Conservation (phyloP, 495 filamentous ascomycete genomes). For the Sordaria brevicollis region DNA sequence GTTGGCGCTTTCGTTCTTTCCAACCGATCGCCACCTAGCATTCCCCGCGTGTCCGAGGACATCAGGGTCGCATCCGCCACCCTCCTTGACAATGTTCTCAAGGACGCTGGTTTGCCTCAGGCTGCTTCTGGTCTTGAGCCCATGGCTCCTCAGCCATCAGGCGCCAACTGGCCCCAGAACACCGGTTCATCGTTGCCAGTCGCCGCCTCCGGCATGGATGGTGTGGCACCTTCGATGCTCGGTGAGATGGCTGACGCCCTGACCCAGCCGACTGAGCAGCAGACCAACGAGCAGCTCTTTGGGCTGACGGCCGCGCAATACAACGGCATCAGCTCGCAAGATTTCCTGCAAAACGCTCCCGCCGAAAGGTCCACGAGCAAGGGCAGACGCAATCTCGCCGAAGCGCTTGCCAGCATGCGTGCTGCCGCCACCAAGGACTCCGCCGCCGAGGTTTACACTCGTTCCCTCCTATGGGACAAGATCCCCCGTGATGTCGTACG, state of each 20-base stretch:
- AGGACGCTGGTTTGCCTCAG: constrained; percentile 57
- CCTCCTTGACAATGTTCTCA: constrained; percentile 79
- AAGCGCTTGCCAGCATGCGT: constrained; percentile 73
- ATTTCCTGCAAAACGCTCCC: constrained; percentile 46
- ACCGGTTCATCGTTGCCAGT: constrained; percentile 37
- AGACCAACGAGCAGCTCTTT: constrained; percentile 85
- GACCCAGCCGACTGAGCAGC: constrained; percentile 67
- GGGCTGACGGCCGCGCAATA: constrained; percentile 79
- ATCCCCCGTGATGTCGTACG: constrained; percentile 85
- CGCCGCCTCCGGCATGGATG: constrained; percentile 40
- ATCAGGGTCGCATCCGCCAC: constrained; percentile 85
- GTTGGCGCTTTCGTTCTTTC: constrained; percentile 95
- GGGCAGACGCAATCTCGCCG: constrained; percentile 64
- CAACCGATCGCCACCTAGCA: constrained; percentile 54
- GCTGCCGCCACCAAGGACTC: constrained; percentile 46
- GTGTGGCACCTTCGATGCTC: constrained; percentile 52
- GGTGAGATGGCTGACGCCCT: constrained; percentile 67
- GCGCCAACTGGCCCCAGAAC: constrained; percentile 35
- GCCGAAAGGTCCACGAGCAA: constrained; percentile 39
- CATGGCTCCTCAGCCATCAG: constrained; percentile 40
- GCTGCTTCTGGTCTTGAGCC: constrained; percentile 34
- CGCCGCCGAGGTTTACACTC: constrained; percentile 81
- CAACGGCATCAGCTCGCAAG: constrained; percentile 67
- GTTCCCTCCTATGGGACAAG: constrained; percentile 88
- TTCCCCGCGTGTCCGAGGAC: constrained; percentile 86